These are phyloP conservation scores for Aureobasidium sp. DNA, from an alignment of 2,329 filamentous ascomycete species.

Conservation along the genomic window DNA sequence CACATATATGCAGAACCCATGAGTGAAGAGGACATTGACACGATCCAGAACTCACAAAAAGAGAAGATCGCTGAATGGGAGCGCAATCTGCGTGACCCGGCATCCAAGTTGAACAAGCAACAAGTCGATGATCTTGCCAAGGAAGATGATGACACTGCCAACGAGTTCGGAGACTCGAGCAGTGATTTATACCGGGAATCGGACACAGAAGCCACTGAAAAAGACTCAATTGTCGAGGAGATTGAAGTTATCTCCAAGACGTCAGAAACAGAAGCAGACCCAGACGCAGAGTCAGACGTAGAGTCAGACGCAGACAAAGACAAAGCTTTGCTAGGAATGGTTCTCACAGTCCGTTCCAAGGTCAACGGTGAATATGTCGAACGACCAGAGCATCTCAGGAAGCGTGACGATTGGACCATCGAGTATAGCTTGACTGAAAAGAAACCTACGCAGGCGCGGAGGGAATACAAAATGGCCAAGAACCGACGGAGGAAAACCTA, in stretches of 20 bases:
- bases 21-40: conserved; percentile 58
- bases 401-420: conserved; percentile 55
- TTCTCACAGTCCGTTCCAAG: conserved; percentile 61
- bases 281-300: neutral
- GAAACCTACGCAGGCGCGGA: conserved; percentile 32
- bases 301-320: conserved; percentile 12
- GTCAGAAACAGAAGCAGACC: neutral
- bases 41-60: conserved; percentile 61
- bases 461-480: conserved; percentile 49
- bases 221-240: neutral
- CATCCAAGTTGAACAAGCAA: neutral
- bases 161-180: neutral
- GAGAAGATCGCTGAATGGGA: conserved; percentile 62
- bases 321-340: conserved; percentile 54
- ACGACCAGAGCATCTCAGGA: conserved; percentile 46
- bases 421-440: conserved; percentile 69
- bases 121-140: neutral
- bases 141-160: neutral
- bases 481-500: conserved; percentile 45
- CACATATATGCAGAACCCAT: conserved; percentile 87
- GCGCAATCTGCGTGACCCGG: conserved; percentile 27
- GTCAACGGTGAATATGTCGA: conserved; percentile 57
- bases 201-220: neutral
- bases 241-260: neutral
- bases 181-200: neutral